Percentiles rank a stretch among this genome's conserved stretches.
phyloP scores from a whole-genome alignment of 2,329 filamentous ascomycete species.

The Exophiala oligosperma region DNA sequence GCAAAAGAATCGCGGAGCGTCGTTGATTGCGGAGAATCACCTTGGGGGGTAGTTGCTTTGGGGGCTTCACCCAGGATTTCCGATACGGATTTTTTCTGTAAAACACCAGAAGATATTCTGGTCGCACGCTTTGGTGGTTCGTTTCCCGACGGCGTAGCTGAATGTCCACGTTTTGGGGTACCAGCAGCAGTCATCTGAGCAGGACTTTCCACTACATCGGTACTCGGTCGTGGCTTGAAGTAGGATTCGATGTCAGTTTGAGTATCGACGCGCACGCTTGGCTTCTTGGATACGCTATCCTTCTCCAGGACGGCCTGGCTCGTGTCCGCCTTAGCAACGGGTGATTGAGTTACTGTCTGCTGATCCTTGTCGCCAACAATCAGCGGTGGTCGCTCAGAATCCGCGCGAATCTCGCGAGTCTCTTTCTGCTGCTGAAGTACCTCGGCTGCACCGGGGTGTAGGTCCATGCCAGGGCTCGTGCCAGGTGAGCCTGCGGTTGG shows the following conservation, averaged over 20 bases:
- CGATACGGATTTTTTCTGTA: conserved; percentile 70
- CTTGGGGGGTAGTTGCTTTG: conserved; percentile 35
- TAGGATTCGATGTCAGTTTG: conserved; percentile 21
- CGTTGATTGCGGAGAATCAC: conserved; percentile 34
- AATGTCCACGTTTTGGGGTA: conserved; percentile 29
- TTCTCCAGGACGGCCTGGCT: not conserved
- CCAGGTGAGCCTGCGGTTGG: conserved; percentile 68
- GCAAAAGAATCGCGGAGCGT: conserved; percentile 32
- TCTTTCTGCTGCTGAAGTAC: conserved; percentile 12
- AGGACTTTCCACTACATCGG: conserved; percentile 26
- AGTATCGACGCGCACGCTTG: conserved; percentile 26
- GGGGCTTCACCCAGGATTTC: conserved; percentile 67
- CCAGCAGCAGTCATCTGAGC: conserved; percentile 25
- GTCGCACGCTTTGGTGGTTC: conserved; percentile 62
- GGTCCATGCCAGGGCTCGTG: conserved; percentile 71
- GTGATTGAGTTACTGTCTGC: not conserved
- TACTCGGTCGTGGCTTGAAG: conserved; percentile 19
- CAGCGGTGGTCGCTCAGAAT: conserved; percentile 3
- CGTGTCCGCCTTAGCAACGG: conserved; percentile 15
- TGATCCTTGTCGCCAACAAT: not conserved
- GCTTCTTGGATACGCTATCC: conserved; percentile 8
- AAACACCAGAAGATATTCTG: conserved; percentile 67
- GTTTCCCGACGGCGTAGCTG: conserved; percentile 32
- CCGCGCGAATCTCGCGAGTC: conserved; percentile 9
- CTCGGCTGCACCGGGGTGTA: conserved; percentile 6